Conservation (phyloP, 2,329 filamentous ascomycete species). For the Colletotrichum cuscutae region DNA sequence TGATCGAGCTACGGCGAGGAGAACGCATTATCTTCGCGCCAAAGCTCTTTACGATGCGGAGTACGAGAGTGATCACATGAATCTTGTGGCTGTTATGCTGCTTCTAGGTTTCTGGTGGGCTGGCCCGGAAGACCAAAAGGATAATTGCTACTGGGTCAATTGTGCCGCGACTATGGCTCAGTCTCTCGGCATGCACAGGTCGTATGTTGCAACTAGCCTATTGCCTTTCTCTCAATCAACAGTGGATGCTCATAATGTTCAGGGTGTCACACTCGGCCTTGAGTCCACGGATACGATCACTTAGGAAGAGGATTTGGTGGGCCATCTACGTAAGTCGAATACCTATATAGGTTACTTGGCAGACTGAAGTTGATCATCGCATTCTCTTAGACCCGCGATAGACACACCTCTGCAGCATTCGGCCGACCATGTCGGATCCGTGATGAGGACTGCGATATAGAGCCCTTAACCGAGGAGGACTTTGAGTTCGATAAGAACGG, state of each 20-base stretch:
- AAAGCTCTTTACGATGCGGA: constrained; percentile 31
- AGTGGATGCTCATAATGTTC: neutral
- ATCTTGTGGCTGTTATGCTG: constrained; percentile 6
- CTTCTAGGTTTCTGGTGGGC: constrained; percentile 30
- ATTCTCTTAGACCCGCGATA: constrained; percentile 39
- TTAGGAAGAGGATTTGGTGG: constrained; percentile 22
- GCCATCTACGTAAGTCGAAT: constrained; percentile 16
- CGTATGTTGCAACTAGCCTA: neutral
- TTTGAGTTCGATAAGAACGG: constrained; percentile 43
- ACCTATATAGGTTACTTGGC: neutral
- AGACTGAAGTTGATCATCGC: neutral
- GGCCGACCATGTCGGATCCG: constrained; percentile 49
- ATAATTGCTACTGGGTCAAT: constrained; percentile 23
- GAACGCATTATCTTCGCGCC: constrained; percentile 13
- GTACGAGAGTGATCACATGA: constrained; percentile 13
- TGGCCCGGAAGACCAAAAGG: constrained; percentile 21
- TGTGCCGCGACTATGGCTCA: constrained; percentile 28
- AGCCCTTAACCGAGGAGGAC: constrained; percentile 43
- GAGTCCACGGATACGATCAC: neutral
- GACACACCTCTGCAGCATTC: constrained; percentile 48
- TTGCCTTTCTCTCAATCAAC: neutral
- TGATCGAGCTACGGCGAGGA: constrained; percentile 9
- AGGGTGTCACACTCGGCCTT: neutral
- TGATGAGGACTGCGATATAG: constrained; percentile 51
- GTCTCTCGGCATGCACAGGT: constrained; percentile 24